A percentile compares a stretch with the other conserved stretches of the same genome.
Evolutionary conservation across 192 early-diverging fungal species (phyloP).

Genomic region (Umbelopsis vinacea): DNA sequence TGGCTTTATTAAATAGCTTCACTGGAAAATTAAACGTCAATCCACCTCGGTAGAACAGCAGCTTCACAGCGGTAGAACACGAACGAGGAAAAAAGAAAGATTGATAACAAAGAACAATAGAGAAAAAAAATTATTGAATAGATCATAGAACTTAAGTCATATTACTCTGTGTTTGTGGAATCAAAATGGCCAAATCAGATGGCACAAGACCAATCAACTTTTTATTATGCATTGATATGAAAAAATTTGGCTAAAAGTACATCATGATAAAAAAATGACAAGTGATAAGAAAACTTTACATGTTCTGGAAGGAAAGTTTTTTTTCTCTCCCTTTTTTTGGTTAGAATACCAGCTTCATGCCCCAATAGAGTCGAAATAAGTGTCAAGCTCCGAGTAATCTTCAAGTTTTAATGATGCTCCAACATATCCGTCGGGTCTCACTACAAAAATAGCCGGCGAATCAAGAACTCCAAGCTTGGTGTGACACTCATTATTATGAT

Average conservation of each 20-base stretch:
- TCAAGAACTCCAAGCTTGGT: conserved; percentile 7
- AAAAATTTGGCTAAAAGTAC: too few species aligned
- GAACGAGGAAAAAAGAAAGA: not conserved
- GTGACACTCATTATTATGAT: conserved; percentile 19
- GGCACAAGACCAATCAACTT: too few species aligned
- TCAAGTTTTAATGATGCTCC: conserved; percentile 18
- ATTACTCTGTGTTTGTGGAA: too few species aligned
- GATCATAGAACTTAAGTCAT: not conserved
- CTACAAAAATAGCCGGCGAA: conserved; percentile 20
- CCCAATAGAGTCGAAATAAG: conserved; percentile 17
- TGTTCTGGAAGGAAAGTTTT: not conserved
- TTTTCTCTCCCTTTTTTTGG: not conserved
- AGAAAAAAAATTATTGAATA: not conserved
- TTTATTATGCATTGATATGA: too few species aligned
- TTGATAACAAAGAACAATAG: not conserved
- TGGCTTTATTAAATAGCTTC: not conserved
- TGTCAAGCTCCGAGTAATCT: conserved; percentile 15
- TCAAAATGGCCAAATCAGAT: too few species aligned
- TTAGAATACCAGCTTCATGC: conserved; percentile 19
- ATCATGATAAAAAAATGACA: too few species aligned
- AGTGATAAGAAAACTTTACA: not conserved
- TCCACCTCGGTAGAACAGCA: conserved; percentile 10
- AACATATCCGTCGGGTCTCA: conserved; percentile 16
- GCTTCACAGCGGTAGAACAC: too few species aligned
- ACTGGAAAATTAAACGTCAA: not conserved